Percentiles rank a stretch among this genome's conserved stretches.
Evolutionary conservation across 2,329 filamentous ascomycete genomes (phyloP).

Genomic region (Penicillium capsulatum): DNA sequence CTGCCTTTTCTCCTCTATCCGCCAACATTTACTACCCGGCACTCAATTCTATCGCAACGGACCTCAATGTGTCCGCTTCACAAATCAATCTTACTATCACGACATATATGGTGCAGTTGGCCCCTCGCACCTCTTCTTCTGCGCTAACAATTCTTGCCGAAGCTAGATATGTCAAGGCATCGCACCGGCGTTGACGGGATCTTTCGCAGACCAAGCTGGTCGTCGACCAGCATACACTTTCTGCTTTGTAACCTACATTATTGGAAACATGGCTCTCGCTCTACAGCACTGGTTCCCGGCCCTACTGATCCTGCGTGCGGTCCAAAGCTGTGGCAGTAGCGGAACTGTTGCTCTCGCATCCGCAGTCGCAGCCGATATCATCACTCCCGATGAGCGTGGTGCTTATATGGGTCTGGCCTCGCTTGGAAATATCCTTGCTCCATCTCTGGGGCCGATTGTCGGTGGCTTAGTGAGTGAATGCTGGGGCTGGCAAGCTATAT

Average conservation of each 20-base stretch:
- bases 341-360: conserved; percentile 41
- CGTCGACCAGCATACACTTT: conserved; percentile 48
- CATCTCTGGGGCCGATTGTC: conserved; percentile 49
- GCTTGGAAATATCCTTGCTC: conserved; percentile 38
- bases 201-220: conserved; percentile 46
- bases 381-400: conserved; percentile 40
- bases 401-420: conserved; percentile 39
- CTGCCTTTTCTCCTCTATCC: conserved; percentile 42
- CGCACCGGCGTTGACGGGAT: conserved; percentile 47
- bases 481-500: conserved; percentile 51
- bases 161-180: conserved; percentile 49
- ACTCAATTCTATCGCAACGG: conserved; percentile 29
- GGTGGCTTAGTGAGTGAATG: conserved; percentile 48
- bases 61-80: conserved; percentile 19
- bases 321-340: conserved; percentile 44
- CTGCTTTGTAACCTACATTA: conserved; percentile 43
- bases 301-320: conserved; percentile 37
- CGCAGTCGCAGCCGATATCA: conserved; percentile 41
- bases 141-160: background rate
- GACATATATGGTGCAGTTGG: conserved; percentile 29
- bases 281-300: conserved; percentile 38
- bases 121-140: background rate
- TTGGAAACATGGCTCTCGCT: conserved; percentile 41
- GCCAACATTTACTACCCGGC: conserved; percentile 39
- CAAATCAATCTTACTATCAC: conserved; percentile 32